Evolutionary conservation across 495 filamentous ascomycete species (phyloP).

Genomic region (Pseudotulostoma volvatum): DNA sequence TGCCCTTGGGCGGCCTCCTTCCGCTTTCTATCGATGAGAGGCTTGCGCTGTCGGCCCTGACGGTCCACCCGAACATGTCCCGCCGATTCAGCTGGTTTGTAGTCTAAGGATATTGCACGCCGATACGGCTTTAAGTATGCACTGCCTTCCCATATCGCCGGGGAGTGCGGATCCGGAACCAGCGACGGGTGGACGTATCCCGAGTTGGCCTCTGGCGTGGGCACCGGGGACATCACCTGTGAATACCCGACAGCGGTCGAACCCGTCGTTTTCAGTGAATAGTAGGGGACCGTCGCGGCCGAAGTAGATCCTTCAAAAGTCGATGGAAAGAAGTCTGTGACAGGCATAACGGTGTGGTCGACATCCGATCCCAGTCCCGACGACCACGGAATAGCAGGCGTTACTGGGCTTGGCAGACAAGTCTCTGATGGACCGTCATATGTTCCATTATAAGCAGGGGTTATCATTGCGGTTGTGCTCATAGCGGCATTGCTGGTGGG

Average conservation of each 20-base stretch:
- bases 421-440: constrained; percentile 17
- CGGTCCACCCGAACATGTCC: constrained; percentile 12
- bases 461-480: constrained; percentile 3
- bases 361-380: neutral
- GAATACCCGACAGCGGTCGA: constrained; percentile 11
- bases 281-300: constrained; percentile 2
- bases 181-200: constrained; percentile 5
- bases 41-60: constrained; percentile 11
- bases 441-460: constrained; percentile 5
- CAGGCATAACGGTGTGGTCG: neutral
- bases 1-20: constrained; percentile 2
- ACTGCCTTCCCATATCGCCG: neutral
- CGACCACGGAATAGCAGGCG: neutral
- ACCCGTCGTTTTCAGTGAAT: constrained; percentile 14
- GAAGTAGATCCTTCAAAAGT: neutral
- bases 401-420: constrained; percentile 9
- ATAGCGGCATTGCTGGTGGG: neutral
- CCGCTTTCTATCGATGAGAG: constrained; percentile 1
- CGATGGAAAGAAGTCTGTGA: neutral
- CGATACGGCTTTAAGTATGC: constrained; percentile 16
- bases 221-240: constrained; percentile 11
- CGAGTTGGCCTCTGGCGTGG: constrained; percentile 8
- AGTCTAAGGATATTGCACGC: constrained; percentile 17
- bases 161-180: neutral
- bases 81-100: constrained; percentile 13